Evolutionary conservation across 805 yeast genomes (phyloP), one percentile per base, ranked within the genome.

Genomic region (Sugiyamaella marilandica): DNA sequence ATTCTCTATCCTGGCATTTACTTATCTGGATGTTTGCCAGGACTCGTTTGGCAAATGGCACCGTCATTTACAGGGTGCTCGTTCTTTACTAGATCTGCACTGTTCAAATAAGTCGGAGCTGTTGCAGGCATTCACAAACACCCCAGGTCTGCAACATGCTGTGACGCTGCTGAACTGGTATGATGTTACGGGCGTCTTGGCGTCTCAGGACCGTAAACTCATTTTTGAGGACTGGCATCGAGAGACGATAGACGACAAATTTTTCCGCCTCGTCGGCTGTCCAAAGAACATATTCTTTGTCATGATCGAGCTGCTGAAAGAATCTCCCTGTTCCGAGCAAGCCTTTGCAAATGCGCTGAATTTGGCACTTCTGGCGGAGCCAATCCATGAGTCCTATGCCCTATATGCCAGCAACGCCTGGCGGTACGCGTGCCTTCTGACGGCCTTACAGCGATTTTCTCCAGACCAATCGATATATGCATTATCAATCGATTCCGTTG

Each of bases 151-250:
- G 1, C 57, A 50, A 5, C 55, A 57, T 32, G 60, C 60, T 5
- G 41, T 57, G 11, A 53, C 60, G 11, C 49, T 57, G 21, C 41
- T 57, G 21, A 53, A 45, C 18, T 57, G 59, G 59, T 55, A 54
- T 35, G 60, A 57, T 39, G 55, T 57, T 10, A 55, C 49, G 13
- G 56, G 58, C 1, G 58, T 48, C 2, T 29, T 55, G 14, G 55
- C 51, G 4, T 45, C 45, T 10, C 51, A 39, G 19, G 47, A 50
- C 37, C 52, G 59, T 1, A 19, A 47, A 33, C 47, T 55, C 21
- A 55, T 57, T n/a, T 57, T 55, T 49, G 59, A 50, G 10, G 57
- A 55, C 47, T 57, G 60, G 60, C 60, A 57, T 36, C 51, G 60
- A 4, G 52, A 50, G 16, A 35, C 41, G 8, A 57, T 57, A 19